A percentile compares a stretch with the other conserved stretches of the same genome.
These are phyloP conservation scores for Blastocystis sp. DNA, from an alignment of 352 stramenopile genomes.

Conservation along the genomic window DNA sequence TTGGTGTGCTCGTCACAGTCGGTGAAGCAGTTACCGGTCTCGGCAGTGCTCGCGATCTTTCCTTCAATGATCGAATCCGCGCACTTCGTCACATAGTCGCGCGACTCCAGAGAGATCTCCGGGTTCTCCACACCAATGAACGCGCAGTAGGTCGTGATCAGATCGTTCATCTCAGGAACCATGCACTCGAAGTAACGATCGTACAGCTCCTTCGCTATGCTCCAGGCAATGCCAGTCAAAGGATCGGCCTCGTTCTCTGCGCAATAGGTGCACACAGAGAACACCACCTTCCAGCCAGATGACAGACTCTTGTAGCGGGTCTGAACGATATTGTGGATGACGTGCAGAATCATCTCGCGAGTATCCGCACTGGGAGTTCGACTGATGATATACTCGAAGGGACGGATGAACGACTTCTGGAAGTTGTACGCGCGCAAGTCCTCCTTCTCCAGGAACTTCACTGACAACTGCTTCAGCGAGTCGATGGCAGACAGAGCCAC, in stretches of 20 bases:
- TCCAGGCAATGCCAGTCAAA: conserved; percentile 66
- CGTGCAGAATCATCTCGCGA: conserved; percentile 79
- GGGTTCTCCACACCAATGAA: conserved; percentile 70
- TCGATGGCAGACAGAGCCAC: conserved; percentile 98
- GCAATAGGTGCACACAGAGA: conserved; percentile 79
- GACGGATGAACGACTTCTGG: conserved; percentile 91
- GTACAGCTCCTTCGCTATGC: conserved; percentile 66
- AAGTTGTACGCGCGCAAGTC: conserved; percentile 98
- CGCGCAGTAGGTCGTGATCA: conserved; percentile 72
- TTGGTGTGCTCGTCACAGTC: conserved; percentile 68
- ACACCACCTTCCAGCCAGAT: conserved; percentile 86
- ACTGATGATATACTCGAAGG: conserved; percentile 87
- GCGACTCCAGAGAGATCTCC: conserved; percentile 68
- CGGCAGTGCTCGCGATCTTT: conserved; percentile 52
- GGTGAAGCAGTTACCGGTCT: conserved; percentile 61
- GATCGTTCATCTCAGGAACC: conserved; percentile 71
- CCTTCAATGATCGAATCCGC: conserved; percentile 63
- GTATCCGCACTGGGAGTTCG: conserved; percentile 74
- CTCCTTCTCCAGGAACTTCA: conserved; percentile 97
- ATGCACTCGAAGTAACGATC: conserved; percentile 76
- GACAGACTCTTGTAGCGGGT: conserved; percentile 76
- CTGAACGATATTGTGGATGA: conserved; percentile 83
- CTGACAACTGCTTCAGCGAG: conserved; percentile 94
- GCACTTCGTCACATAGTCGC: conserved; percentile 63
- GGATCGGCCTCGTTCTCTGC: conserved; percentile 66